phyloP scores from a whole-genome alignment of 2,329 filamentous ascomycete genomes.

The Aureobasidium mangrovei region DNA sequence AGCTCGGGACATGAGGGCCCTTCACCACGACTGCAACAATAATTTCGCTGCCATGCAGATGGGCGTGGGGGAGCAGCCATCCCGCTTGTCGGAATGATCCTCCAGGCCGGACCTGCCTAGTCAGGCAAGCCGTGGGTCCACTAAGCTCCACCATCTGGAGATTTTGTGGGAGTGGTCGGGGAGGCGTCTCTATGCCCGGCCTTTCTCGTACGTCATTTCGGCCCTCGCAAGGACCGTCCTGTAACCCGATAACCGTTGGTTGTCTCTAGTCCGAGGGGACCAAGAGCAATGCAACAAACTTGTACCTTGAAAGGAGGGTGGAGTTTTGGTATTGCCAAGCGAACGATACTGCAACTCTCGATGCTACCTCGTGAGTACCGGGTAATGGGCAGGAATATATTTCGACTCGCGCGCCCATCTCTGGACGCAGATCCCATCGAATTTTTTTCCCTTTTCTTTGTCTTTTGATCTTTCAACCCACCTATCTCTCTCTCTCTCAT shows the following conservation, averaged over 20 bases:
- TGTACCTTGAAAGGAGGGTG: background rate
- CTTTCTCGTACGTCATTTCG: background rate
- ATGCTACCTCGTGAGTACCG: background rate
- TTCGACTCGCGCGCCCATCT: background rate
- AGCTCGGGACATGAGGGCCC: too few species aligned
- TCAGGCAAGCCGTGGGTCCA: background rate
- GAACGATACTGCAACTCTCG: background rate
- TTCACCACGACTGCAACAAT: background rate
- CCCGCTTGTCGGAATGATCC: background rate
- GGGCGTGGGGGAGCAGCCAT: conserved; percentile 5
- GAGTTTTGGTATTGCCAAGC: conserved; percentile 1
- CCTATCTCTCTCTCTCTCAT: background rate
- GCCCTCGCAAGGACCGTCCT: background rate
- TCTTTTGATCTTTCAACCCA: background rate
- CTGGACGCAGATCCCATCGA: background rate
- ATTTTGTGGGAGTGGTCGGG: conserved; percentile 4
- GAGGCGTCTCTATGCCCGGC: background rate
- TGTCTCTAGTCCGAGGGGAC: background rate
- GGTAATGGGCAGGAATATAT: conserved; percentile 4
- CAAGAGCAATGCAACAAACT: too few species aligned
- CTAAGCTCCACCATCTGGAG: conserved; percentile 2
- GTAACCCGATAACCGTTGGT: background rate
- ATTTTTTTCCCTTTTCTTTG: background rate
- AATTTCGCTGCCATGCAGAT: background rate
- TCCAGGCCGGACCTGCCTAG: background rate